Conservation (phyloP, 371 early-diverging fungal species). For the Rhizomucor miehei region DNA sequence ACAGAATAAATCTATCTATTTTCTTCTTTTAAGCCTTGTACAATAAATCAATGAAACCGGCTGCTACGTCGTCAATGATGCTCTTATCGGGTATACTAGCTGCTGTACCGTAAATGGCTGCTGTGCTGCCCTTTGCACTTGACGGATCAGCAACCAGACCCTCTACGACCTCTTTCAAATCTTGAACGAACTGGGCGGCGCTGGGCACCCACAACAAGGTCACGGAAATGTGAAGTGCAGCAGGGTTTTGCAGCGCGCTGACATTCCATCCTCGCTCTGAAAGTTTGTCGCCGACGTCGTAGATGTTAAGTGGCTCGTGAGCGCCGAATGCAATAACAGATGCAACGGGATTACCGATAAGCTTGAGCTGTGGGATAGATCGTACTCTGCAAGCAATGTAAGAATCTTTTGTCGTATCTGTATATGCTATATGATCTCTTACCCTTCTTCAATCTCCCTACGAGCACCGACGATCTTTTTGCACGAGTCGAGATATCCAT, state of each 20-base stretch:
- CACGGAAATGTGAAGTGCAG: conserved; percentile 89
- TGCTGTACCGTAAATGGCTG: conserved; percentile 90
- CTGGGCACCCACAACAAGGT: conserved; percentile 77
- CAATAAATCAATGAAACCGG: conserved; percentile 82
- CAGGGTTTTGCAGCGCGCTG: conserved; percentile 86
- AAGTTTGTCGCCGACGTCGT: conserved; percentile 82
- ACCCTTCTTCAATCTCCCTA: conserved; percentile 67
- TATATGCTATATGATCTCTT: too few species aligned
- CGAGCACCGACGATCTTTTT: conserved; percentile 78
- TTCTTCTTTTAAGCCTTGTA: conserved; percentile 60
- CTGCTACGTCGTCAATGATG: conserved; percentile 81
- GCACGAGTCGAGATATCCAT: conserved; percentile 84
- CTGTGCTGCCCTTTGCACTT: conserved; percentile 69
- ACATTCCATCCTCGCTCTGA: conserved; percentile 80
- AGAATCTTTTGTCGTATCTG: neutral
- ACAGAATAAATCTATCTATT: neutral
- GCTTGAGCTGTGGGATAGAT: conserved; percentile 69
- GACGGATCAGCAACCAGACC: conserved; percentile 67
- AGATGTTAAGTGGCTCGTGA: conserved; percentile 68
- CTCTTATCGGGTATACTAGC: conserved; percentile 83
- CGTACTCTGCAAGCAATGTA: conserved; percentile 34
- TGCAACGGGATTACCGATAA: conserved; percentile 83
- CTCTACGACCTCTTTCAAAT: conserved; percentile 73
- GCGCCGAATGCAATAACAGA: conserved; percentile 90
- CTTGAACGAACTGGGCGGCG: conserved; percentile 75